Percentiles rank a stretch among this genome's conserved stretches.
Evolutionary conservation across 1,139 yeast species (phyloP).

Genomic region (Kurtzmaniella quercitrusa): DNA sequence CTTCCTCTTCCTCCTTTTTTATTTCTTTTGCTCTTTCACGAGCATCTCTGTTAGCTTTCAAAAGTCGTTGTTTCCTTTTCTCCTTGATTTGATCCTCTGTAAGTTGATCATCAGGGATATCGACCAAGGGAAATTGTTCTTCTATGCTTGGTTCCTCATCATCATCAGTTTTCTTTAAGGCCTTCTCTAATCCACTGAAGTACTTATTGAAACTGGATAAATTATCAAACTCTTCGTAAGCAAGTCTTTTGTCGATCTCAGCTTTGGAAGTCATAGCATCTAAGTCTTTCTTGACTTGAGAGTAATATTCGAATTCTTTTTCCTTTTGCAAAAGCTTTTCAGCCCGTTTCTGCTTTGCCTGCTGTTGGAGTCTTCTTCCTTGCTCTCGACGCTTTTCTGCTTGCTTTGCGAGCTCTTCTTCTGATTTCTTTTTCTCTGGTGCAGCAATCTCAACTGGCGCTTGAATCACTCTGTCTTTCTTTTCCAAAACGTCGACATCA

Average conservation of each 20-base stretch:
- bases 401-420: slow-evolving; percentile 74
- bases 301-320: slow-evolving; percentile 71
- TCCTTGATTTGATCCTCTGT: slow-evolving; percentile 79
- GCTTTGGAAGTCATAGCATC: slow-evolving; percentile 42
- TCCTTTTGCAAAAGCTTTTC: slow-evolving; percentile 82
- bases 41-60: slow-evolving; percentile 88
- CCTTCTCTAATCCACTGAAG: slow-evolving; percentile 59
- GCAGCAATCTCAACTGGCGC: slow-evolving; percentile 61
- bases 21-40: slow-evolving; percentile 79
- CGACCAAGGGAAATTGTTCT: slow-evolving; percentile 68
- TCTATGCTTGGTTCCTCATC: slow-evolving; percentile 50
- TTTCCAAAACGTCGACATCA: slow-evolving; percentile 60
- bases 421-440: slow-evolving; percentile 70
- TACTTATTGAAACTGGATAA: slow-evolving; percentile 69
- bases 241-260: slow-evolving; percentile 43
- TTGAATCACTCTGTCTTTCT: slow-evolving; percentile 71
- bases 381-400: slow-evolving; percentile 81
- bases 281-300: slow-evolving; percentile 52
- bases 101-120: slow-evolving; percentile 78
- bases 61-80: slow-evolving; percentile 75
- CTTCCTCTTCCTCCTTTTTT: slow-evolving; percentile 53
- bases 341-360: slow-evolving; percentile 78
- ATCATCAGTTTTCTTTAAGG: slow-evolving; percentile 60
- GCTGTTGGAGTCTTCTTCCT: slow-evolving; percentile 87
- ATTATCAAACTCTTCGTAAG: slow-evolving; percentile 75